A percentile compares a stretch with the other conserved stretches of the same genome.
These are phyloP conservation scores for Xylaria castorea DNA, from an alignment of 495 filamentous ascomycete genomes.

Conservation along the genomic window DNA sequence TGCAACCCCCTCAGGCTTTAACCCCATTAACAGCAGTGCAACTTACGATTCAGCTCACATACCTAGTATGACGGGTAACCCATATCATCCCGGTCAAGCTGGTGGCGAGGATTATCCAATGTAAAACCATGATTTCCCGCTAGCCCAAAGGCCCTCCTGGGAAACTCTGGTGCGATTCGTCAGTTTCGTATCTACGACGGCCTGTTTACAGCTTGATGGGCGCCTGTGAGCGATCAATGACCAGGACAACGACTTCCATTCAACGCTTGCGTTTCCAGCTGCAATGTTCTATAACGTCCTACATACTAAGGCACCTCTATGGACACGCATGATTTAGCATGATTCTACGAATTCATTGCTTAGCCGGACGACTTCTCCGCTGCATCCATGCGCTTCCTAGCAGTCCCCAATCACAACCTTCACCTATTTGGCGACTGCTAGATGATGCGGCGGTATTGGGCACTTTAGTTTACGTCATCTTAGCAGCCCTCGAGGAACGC, in stretches of 20 bases:
- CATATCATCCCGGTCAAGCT: conserved; percentile 21
- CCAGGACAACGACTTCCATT: not conserved
- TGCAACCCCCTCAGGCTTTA: conserved; percentile 32
- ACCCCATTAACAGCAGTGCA: conserved; percentile 36
- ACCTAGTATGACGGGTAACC: conserved; percentile 25
- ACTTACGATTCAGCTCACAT: conserved; percentile 36
- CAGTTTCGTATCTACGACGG: not conserved
- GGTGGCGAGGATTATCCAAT: conserved; percentile 28
- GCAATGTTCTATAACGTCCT: not conserved
- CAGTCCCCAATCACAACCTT: not conserved
- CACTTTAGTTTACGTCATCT: not conserved
- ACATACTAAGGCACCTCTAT: conserved; percentile 3
- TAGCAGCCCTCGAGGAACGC: not conserved
- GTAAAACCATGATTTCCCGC: not conserved
- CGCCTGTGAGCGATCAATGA: not conserved
- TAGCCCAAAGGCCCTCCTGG: not conserved
- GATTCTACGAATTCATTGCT: conserved; percentile 24
- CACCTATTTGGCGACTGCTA: not conserved
- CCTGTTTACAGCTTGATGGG: not conserved
- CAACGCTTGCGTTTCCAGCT: not conserved
- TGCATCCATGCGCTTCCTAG: not conserved
- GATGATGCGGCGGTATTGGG: not conserved
- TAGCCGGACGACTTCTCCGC: conserved; percentile 10
- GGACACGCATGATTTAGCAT: conserved; percentile 12
- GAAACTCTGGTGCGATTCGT: not conserved